Evolutionary conservation across 2,329 filamentous ascomycete species (phyloP), one percentile per base, ranked within the genome.

Genomic region (Ophiostoma montium): DNA sequence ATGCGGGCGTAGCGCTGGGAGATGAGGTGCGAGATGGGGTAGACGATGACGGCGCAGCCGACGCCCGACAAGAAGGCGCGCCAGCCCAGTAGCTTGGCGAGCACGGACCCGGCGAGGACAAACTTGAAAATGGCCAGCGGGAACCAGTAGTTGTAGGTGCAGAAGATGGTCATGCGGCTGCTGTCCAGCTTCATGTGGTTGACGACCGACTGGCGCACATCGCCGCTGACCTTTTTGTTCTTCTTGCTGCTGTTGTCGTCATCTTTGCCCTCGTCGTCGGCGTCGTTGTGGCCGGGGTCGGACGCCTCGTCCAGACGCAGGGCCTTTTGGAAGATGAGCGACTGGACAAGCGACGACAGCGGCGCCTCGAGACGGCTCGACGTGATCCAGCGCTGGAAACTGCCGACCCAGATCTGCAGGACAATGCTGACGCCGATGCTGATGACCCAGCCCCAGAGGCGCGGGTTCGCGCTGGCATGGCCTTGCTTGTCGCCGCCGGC

Each of bases 131-230:
- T 19, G n/a, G 62, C 61, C 49, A 62, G 50, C 11, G 62, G 63
- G 7, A 64, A 54, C 48, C 62, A 61, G 52, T 60, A 63, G 54
- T 61, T 61, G 55, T 60, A 61, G 2, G 55, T 56, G 51, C 58
- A 60, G 31, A 62, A 62, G 16, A 60, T 61, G 10, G 56, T 59
- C 18, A 62, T 60, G 21, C 61, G 59, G n/a, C 44, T 49, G 39
- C 59, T 62, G 27, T 65, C 62, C 27, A 64, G 55, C 48, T 64
- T 64, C 58, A 64, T 63, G 54, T 63, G 62, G 51, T 64, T 63
- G 41, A 64, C 60, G 19, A 64, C 60, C 3, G 61, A 62, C 49
- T 64, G 62, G 11, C 61, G 59, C 11, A 59, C 56, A 32, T 62
- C 59, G 19, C 39, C 39, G 21, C 18, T 50, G 5, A 16, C 21